Evolutionary conservation across 768 basidiomycete genomes (phyloP).

Genomic region (Leucosporidium creatinivorum): DNA sequence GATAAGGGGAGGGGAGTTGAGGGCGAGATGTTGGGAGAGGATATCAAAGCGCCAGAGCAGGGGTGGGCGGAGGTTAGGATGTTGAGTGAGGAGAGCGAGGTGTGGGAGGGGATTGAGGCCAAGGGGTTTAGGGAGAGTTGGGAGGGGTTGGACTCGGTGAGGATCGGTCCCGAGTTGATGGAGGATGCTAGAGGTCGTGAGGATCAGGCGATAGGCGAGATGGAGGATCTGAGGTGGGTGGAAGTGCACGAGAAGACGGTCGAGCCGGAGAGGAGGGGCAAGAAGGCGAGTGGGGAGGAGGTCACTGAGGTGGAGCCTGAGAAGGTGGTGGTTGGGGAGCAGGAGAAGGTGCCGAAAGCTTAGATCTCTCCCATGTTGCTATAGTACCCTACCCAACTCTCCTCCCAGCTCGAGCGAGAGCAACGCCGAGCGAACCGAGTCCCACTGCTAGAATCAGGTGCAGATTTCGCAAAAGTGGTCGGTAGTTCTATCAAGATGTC

Average conservation of each 20-base stretch:
- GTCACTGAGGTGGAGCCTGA: no score
- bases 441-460: no score
- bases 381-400: no score
- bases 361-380: no score
- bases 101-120: constrained; percentile 16
- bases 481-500: no score
- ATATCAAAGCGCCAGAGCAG: background rate
- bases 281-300: no score
- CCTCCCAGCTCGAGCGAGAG: no score
- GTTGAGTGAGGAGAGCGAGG: constrained; percentile 6
- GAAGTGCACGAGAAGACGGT: background rate
- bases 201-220: background rate
- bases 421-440: no score
- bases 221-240: background rate
- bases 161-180: background rate
- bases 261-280: no score
- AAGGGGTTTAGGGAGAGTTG: constrained; percentile 10
- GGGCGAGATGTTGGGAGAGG: constrained; percentile 42
- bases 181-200: background rate
- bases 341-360: no score
- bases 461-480: no score
- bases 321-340: no score
- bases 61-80: constrained; percentile 21
- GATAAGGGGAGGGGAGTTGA: constrained; percentile 42
- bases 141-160: constrained; percentile 2